A percentile compares a stretch with the other conserved stretches of the same genome.
Conservation (phyloP, 2,329 filamentous ascomycete genomes). For the Pseudofabraea citricarpa region DNA sequence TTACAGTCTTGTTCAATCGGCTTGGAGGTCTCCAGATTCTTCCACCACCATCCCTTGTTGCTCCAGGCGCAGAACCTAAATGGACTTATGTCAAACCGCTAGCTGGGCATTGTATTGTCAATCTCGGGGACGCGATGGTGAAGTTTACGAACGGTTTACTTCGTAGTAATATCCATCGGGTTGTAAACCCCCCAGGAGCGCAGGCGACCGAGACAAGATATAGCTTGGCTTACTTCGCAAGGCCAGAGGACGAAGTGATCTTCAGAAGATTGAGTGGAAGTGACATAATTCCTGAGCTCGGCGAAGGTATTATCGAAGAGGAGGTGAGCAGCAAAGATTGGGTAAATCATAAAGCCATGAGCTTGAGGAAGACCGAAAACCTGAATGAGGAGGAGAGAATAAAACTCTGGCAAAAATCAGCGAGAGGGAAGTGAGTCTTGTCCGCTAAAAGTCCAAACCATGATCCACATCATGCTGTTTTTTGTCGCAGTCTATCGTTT, state of each 20-base stretch:
- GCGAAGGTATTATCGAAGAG: slow-evolving; percentile 14
- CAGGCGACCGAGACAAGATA: slow-evolving; percentile 30
- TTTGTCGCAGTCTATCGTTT: too few relatives aligned
- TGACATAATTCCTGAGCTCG: slow-evolving; percentile 14
- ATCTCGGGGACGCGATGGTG: slow-evolving; percentile 33
- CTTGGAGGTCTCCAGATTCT: slow-evolving; percentile 34
- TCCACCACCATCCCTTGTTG: slow-evolving; percentile 17
- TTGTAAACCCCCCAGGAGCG: slow-evolving; percentile 26
- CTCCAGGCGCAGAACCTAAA: slow-evolving; percentile 11
- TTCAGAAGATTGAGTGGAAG: slow-evolving; percentile 17
- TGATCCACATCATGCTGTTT: too few relatives aligned
- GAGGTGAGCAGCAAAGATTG: slow-evolving; percentile 19
- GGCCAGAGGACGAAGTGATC: slow-evolving; percentile 42
- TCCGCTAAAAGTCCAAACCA: too few relatives aligned
- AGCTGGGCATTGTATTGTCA: slow-evolving; percentile 30
- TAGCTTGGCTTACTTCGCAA: slow-evolving; percentile 49
- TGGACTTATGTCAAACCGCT: slow-evolving; percentile 32
- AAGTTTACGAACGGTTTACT: slow-evolving; percentile 29
- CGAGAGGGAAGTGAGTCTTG: slow-evolving; percentile 12
- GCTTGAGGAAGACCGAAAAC: slow-evolving; percentile 9
- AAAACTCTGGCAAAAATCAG: slow-evolving; percentile 15
- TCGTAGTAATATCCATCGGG: slow-evolving; percentile 29
- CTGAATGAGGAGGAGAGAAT: slow-evolving; percentile 14
- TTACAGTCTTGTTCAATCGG: slow-evolving; percentile 35
- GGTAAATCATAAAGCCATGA: slow-evolving; percentile 19